Evolutionary conservation across 1,284 basidiomycete species (phyloP).

Genomic region (Pseudozyma sp.): DNA sequence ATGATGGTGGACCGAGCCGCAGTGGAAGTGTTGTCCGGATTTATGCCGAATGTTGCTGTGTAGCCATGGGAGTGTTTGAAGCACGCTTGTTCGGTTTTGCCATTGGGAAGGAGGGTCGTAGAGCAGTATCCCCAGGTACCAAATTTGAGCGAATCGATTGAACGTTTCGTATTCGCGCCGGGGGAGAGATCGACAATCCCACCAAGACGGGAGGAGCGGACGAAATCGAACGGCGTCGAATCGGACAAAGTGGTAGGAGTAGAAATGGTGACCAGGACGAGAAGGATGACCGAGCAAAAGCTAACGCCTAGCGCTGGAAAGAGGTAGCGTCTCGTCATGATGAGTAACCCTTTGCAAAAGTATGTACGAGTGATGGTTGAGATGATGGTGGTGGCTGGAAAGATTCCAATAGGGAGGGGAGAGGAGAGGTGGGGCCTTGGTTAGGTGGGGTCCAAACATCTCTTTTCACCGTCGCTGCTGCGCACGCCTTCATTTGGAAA

Average conservation of each 20-base stretch:
- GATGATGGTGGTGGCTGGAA: neutral
- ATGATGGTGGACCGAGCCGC: constrained; percentile 17
- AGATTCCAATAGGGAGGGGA: neutral
- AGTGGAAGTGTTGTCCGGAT: constrained; percentile 10
- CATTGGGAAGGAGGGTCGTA: constrained; percentile 13
- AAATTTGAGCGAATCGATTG: constrained; percentile 23
- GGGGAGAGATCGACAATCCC: constrained; percentile 28
- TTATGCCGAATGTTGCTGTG: constrained; percentile 34
- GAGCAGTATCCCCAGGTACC: constrained; percentile 55
- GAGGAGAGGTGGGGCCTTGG: neutral
- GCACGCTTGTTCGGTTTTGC: constrained; percentile 18
- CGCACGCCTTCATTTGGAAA: no score
- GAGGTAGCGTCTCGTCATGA: constrained; percentile 25
- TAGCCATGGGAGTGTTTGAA: constrained; percentile 46
- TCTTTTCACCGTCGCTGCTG: no score
- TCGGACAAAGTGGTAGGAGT: constrained; percentile 48
- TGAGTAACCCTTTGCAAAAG: neutral
- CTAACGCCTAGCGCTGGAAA: constrained; percentile 28
- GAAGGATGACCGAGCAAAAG: constrained; percentile 21
- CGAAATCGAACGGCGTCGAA: constrained; percentile 45
- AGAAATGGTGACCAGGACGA: constrained; percentile 44
- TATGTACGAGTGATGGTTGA: neutral
- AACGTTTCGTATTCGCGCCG: constrained; percentile 16
- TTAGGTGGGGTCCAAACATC: no score
- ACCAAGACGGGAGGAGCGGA: constrained; percentile 13